phyloP scores from a whole-genome alignment of 2,329 filamentous ascomycete genomes.

The Fusarium oligoseptatum region DNA sequence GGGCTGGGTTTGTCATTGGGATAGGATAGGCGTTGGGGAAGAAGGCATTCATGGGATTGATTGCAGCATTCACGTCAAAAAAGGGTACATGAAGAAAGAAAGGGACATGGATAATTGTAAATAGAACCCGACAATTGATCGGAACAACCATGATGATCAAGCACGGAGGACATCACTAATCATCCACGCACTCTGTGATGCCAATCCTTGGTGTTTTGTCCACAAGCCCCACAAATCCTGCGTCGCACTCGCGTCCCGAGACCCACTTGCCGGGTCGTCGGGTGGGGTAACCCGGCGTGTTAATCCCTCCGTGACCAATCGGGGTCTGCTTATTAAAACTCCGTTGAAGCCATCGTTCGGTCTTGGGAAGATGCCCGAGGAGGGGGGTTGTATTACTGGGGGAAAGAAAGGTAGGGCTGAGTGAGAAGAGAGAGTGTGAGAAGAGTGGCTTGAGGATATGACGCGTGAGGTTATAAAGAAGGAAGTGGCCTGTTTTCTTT shows the following conservation, averaged over 20 bases:
- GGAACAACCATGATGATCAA: neutral
- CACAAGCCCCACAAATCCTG: neutral
- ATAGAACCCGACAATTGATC: neutral
- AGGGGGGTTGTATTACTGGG: neutral
- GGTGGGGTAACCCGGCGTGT: conserved; percentile 31
- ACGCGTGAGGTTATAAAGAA: conserved; percentile 25
- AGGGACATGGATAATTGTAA: conserved; percentile 1
- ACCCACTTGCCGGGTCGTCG: conserved; percentile 1
- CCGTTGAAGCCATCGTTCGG: conserved; percentile 7
- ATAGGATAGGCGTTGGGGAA: conserved; percentile 35
- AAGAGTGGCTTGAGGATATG: conserved; percentile 37
- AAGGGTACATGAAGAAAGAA: neutral
- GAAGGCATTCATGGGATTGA: conserved; percentile 7
- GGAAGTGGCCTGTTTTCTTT: neutral
- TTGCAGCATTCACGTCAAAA: conserved; percentile 3
- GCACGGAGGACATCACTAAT: conserved; percentile 2
- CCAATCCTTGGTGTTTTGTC: neutral
- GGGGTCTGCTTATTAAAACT: conserved; percentile 37
- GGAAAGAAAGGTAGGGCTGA: conserved; percentile 12
- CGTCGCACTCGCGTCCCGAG: conserved; percentile 28
- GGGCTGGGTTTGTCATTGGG: conserved; percentile 19
- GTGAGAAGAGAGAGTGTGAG: neutral
- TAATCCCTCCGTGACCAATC: conserved; percentile 40
- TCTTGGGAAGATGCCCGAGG: conserved; percentile 17
- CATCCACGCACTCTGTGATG: neutral